A percentile compares a stretch with the other conserved stretches of the same genome.
These are phyloP conservation scores for Colletotrichum karsti DNA, from an alignment of 2,329 filamentous ascomycete genomes.

Conservation along the genomic window DNA sequence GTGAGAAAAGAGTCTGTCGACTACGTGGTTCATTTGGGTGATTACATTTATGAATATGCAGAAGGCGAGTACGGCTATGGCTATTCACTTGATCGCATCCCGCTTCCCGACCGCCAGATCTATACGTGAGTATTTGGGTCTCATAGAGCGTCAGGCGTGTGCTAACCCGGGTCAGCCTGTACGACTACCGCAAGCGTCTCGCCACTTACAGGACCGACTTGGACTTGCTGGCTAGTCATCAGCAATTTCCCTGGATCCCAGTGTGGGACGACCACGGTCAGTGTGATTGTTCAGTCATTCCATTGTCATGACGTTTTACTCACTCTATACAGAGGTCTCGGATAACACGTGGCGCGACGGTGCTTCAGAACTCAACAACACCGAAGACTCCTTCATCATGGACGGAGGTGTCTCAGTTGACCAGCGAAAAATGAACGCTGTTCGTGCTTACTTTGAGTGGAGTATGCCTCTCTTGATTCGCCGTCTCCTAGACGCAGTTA, in stretches of 20 bases:
- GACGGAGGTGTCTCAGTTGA: conserved; percentile 72
- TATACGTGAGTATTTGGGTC: conserved; percentile 44
- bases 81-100: conserved; percentile 58
- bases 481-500: too few relatives aligned
- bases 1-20: conserved; percentile 68
- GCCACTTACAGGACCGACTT: conserved; percentile 49
- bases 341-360: conserved; percentile 74
- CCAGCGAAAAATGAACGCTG: conserved; percentile 77
- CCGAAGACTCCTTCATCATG: conserved; percentile 69
- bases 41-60: conserved; percentile 69
- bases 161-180: conserved; percentile 34
- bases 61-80: conserved; percentile 59
- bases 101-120: conserved; percentile 60
- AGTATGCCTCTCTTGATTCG: conserved; percentile 19
- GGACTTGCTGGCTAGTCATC: conserved; percentile 49
- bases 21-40: conserved; percentile 67
- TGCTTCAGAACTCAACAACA: conserved; percentile 69
- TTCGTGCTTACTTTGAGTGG: conserved; percentile 76
- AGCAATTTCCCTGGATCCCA: conserved; percentile 53
- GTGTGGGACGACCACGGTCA: conserved; percentile 61
- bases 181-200: conserved; percentile 53
- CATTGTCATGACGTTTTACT: neutral
- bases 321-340: conserved; percentile 53
- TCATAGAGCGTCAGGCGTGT: too few relatives aligned
- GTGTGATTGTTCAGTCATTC: conserved; percentile 42